A percentile compares a stretch with the other conserved stretches of the same genome.
Conservation (phyloP, 768 basidiomycete genomes). For the Leccinellum rugosiceps region DNA sequence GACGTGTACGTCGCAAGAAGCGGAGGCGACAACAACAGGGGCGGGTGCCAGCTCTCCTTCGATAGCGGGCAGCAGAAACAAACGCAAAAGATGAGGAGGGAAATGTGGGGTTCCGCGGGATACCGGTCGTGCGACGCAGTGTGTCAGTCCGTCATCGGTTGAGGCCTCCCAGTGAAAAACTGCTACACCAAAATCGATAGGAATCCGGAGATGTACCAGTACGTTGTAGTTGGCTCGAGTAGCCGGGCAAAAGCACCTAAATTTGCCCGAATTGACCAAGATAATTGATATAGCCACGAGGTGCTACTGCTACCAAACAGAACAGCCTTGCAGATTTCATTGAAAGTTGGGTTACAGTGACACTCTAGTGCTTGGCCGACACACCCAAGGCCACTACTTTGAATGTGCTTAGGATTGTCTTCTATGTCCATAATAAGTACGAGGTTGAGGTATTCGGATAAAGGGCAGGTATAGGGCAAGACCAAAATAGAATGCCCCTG, state of each 20-base stretch:
- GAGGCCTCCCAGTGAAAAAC: too few relatives aligned
- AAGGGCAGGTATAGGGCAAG: too few relatives aligned
- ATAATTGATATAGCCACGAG: too few relatives aligned
- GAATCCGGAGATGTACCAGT: too few relatives aligned
- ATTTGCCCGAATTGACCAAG: too few relatives aligned
- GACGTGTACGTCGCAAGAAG: neutral
- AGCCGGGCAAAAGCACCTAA: too few relatives aligned
- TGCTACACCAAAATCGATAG: too few relatives aligned
- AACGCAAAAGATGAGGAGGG: conserved; percentile 27
- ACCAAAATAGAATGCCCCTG: neutral
- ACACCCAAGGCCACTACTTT: neutral
- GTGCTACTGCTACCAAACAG: too few relatives aligned
- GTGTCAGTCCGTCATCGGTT: neutral
- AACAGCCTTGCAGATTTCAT: neutral
- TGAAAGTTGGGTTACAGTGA: neutral
- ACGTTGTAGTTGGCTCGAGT: too few relatives aligned
- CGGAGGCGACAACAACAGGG: neutral
- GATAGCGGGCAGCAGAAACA: conserved; percentile 19
- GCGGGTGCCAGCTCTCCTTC: neutral
- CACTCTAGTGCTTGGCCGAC: neutral
- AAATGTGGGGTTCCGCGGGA: neutral
- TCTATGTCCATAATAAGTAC: too few relatives aligned
- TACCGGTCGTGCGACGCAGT: neutral
- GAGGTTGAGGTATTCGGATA: too few relatives aligned
- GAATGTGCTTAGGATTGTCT: too few relatives aligned